Percentiles rank a stretch among this genome's conserved stretches.
These are phyloP conservation scores for Gryganskiella cystojenkinii DNA, from an alignment of 192 early-diverging fungal genomes.

Conservation along the genomic window DNA sequence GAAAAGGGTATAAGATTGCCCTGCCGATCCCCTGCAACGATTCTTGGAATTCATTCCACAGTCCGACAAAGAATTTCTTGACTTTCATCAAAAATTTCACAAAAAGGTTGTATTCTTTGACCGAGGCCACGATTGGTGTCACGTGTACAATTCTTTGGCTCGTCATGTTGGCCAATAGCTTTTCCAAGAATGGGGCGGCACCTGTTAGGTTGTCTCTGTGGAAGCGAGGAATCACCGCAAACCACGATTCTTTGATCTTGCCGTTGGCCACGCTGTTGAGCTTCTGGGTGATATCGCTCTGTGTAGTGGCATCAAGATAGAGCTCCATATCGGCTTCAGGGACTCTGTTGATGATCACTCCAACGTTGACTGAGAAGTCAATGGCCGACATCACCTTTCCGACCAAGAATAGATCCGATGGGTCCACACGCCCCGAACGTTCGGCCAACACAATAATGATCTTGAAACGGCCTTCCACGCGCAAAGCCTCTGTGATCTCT, in stretches of 20 bases:
- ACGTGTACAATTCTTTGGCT: neutral
- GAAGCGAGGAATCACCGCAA: neutral
- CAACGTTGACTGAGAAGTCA: neutral
- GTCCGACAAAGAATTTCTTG: too few relatives aligned
- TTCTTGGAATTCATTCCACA: too few relatives aligned
- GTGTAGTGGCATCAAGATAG: neutral
- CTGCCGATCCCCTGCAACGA: too few relatives aligned
- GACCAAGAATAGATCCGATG: neutral
- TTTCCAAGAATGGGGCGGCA: neutral
- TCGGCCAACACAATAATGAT: neutral
- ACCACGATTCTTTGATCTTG: neutral
- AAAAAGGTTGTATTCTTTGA: neutral
- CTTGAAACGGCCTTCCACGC: neutral
- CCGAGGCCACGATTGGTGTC: neutral
- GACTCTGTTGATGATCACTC: conserved; percentile 1
- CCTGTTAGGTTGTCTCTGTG: neutral
- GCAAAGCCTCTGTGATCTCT: neutral
- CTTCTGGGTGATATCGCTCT: neutral
- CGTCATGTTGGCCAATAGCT: neutral
- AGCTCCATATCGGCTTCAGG: neutral
- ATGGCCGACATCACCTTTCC: conserved; percentile 1
- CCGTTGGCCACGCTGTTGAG: neutral
- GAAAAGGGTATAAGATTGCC: too few relatives aligned
- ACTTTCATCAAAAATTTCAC: neutral
- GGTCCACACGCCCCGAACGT: neutral